Conservation (phyloP, 2,329 filamentous ascomycete species). For the Pseudogymnoascus sp. region DNA sequence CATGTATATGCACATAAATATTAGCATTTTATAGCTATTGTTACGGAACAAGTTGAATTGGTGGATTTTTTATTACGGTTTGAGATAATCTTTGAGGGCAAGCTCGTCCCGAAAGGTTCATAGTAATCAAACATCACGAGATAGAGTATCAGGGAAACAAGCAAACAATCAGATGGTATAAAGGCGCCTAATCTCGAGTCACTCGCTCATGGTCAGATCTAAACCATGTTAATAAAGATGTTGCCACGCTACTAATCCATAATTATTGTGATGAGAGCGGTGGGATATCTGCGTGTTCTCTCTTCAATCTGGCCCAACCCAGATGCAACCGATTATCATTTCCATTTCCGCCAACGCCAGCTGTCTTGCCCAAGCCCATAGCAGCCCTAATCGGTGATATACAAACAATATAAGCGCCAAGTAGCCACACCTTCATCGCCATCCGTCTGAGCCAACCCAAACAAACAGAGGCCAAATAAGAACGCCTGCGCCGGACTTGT, state of each 20-base stretch:
- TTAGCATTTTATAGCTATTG: neutral
- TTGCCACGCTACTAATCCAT: conserved; percentile 6
- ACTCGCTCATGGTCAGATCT: neutral
- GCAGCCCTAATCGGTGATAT: conserved; percentile 8
- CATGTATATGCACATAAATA: neutral
- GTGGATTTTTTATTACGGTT: too few relatives aligned
- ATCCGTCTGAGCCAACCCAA: conserved; percentile 3
- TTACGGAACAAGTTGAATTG: neutral
- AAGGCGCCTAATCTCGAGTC: neutral
- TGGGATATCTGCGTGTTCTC: neutral
- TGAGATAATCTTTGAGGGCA: too few relatives aligned
- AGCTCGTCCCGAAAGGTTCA: neutral
- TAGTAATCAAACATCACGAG: neutral
- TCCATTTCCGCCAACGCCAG: conserved; percentile 6
- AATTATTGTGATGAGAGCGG: conserved; percentile 1
- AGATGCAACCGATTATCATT: conserved; percentile 1
- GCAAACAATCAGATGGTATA: conserved; percentile 5
- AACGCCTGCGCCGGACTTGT: conserved; percentile 4
- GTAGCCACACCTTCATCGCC: conserved; percentile 5
- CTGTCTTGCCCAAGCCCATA: conserved; percentile 5
- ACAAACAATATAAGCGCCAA: conserved; percentile 8
- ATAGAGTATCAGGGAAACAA: neutral
- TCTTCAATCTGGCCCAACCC: neutral
- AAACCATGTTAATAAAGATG: conserved; percentile 1
- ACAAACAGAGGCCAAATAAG: conserved; percentile 4